Evolutionary conservation across 768 basidiomycete species (phyloP), one percentile per base, ranked within the genome.

Genomic region (Mycena belliarum): DNA sequence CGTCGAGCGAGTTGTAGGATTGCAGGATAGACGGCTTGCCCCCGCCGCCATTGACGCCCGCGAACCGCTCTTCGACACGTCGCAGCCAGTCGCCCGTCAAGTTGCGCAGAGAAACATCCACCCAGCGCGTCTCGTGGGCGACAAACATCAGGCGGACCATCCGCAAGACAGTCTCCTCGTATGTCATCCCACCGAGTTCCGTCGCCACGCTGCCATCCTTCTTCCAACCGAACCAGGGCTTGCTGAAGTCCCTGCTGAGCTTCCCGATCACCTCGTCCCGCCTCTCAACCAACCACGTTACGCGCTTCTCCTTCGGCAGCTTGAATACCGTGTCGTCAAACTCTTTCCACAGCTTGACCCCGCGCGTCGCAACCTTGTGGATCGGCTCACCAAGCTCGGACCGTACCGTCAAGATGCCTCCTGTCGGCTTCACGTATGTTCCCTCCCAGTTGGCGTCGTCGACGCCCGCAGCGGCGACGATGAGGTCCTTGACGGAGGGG

Each of bases 351-450:
- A 99, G 81, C 79, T 92, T 98, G 73, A 99, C 93, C 33, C 84
- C 97, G 46, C 97, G 91, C 40, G 88, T 99, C 32, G 97, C 95
- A 69, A 99, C 92, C 80, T 99, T 99, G 79, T 99, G 97, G 66
- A 98, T 98, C 12, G 97, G 97, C 73, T 99, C 97, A 37, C 95
- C 95, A 47, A 99, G 84, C 79, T 99, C 97, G 5, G 96, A 98
- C 64, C 89, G 91, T 60, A 99, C 97, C 7, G 96, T 98, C 60
- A 98, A 82, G 64, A 98, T 89, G 33, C 97, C 96, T 55, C 96
- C 97, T 7, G 95, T 97, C 59, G 95, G 90, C 75, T 92, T 94
- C 62, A 81, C 75, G 71, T 98, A 98, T 0, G 97, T 98, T 32
- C 89, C 91, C 70, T 98, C 96, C 94, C 95, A 98, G 54, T 88